Base-by-base conservation (phyloP, 2,329 filamentous ascomycete species). In the Anthostomella pinea region DNA sequence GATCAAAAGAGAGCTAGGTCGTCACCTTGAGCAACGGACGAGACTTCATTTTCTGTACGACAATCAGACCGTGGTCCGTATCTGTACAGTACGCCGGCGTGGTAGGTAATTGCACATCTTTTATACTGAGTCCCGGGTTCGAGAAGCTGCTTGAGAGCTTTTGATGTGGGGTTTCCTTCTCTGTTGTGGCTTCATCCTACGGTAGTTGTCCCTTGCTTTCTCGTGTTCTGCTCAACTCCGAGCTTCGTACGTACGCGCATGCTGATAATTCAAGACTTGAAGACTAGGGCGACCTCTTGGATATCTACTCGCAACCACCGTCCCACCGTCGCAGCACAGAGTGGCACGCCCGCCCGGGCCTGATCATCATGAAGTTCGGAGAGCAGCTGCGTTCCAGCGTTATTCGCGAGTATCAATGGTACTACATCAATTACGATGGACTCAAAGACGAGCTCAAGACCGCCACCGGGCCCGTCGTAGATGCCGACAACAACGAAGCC, bases 341-440 rank as follows among this genome's bases (percentile, higher is more conserved):
- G 38, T 48, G 49, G 49, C 48, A 41, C 39, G 46, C 68, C 46
- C 58, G 60, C 21, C 76, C 73, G 28, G 75, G 75, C 42, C 62
- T 72, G 47, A 60, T 79, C 67, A 69, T 77, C 69, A 83, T 83
- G 79, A 83, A 83, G 75, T 98, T 97, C 74, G 93, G 93, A 63
- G 87, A 96, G 68, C 90, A 98, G 75, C 81, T 98, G 58, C 88
- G 88, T 49, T 91, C 88, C 57, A 96, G 90, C 62, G 78, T 95
- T 59, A 95, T 97, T 67, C 89, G 87, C 72, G 90, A 97, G 69
- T 98, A 94, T 70, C 83, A 90, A 64, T 95, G 90, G 83, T 88
- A 95, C 72, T 98, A 98, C 70, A 96, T 98, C 67, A 85, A 88
- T 68, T 98, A 98, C 69, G 90, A 96, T 63, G 87, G 84, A 49